phyloP scores from a whole-genome alignment of 164 flowering plant genomes.

The Annona squamosa region DNA sequence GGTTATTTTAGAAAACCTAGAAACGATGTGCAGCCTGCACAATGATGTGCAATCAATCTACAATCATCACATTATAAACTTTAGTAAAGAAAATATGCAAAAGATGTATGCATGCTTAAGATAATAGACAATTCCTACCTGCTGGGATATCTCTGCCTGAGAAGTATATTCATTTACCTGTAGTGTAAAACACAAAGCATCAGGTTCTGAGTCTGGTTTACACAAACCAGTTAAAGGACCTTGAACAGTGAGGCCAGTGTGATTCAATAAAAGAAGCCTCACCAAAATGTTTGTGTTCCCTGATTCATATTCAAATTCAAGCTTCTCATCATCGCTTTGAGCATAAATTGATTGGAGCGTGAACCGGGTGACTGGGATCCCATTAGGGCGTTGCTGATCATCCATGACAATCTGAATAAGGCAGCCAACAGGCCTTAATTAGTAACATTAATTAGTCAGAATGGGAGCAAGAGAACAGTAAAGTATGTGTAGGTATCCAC shows the following conservation, averaged over 20 bases:
- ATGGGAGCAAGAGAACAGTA: background rate
- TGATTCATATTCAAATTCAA: conserved; percentile 96
- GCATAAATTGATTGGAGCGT: conserved; percentile 91
- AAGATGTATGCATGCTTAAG: background rate
- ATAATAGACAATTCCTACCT: conserved; percentile 36
- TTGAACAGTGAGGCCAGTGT: background rate
- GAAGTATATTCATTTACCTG: conserved; percentile 68
- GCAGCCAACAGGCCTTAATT: background rate
- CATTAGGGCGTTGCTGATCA: conserved; percentile 89
- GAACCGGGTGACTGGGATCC: conserved; percentile 86
- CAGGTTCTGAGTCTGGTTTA: background rate
- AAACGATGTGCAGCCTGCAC: background rate
- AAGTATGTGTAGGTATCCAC: background rate
- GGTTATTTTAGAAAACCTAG: background rate
- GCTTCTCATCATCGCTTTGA: conserved; percentile 88
- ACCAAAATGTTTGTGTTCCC: conserved; percentile 86
- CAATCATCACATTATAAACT: background rate
- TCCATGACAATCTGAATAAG: conserved; percentile 87
- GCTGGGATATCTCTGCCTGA: conserved; percentile 71
- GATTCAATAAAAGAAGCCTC: conserved; percentile 11
- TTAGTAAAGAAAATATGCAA: background rate
- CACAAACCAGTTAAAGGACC: background rate
- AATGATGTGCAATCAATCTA: no score
- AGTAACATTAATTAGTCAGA: no score
- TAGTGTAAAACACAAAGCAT: conserved; percentile 8